These are phyloP conservation scores for Cutaneotrichosporon mucoides DNA, from an alignment of 1,284 basidiomycete genomes.

Conservation along the genomic window DNA sequence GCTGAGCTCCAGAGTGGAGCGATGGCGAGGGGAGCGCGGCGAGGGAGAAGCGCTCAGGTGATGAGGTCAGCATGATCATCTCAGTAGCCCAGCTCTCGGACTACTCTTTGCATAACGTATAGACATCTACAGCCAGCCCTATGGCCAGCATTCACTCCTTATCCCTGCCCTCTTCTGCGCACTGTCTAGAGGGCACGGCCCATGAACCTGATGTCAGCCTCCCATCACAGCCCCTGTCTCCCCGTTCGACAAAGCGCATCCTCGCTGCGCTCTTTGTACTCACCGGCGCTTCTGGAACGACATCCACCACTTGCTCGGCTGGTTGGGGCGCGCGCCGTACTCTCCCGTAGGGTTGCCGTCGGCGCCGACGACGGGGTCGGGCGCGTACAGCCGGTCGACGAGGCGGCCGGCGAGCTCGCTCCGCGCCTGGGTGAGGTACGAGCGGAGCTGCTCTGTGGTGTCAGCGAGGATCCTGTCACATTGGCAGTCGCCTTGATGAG, in stretches of 20 bases:
- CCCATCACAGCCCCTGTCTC: too few species aligned
- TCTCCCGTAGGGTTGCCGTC: constrained; percentile 57
- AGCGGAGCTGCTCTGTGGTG: constrained; percentile 58
- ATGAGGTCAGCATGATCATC: too few species aligned
- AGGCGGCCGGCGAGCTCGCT: constrained; percentile 85
- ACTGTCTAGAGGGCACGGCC: constrained; percentile 11
- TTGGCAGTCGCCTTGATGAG: too few species aligned
- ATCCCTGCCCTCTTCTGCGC: too few species aligned
- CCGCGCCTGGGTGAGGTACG: constrained; percentile 86
- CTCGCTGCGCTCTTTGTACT: neutral
- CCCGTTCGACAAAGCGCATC: too few species aligned
- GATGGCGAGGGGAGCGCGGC: too few species aligned
- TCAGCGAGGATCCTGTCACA: constrained; percentile 1
- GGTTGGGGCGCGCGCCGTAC: constrained; percentile 47
- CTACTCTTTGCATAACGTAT: too few species aligned
- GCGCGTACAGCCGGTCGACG: constrained; percentile 74
- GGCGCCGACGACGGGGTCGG: constrained; percentile 41
- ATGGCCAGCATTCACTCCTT: too few species aligned
- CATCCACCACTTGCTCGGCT: constrained; percentile 99
- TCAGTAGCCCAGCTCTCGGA: too few species aligned
- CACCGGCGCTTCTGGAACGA: constrained; percentile 85
- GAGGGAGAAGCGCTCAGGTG: too few species aligned
- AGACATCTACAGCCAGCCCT: too few species aligned
- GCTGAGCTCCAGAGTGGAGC: too few species aligned
- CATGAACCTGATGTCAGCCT: constrained; percentile 11